Conservation (phyloP, 768 basidiomycete species). For the Paxillus rubicundulus region DNA sequence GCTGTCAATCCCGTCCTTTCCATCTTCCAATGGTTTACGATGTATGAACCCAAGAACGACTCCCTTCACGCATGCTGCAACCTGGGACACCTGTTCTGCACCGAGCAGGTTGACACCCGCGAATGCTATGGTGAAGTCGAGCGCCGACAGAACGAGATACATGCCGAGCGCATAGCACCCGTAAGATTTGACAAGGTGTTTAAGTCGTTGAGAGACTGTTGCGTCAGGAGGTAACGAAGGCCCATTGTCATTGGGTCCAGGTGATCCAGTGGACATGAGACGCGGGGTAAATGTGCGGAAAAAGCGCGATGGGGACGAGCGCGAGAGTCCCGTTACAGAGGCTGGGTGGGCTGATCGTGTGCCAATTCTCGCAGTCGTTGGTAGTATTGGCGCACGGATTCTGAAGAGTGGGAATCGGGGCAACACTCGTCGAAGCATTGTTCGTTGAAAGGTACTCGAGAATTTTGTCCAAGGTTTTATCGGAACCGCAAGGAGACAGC, state of each 20-base stretch:
- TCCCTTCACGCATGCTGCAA: slow-evolving; percentile 58
- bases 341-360: slow-evolving; percentile 28
- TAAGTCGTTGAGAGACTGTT: slow-evolving; percentile 68
- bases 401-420: slow-evolving; percentile 48
- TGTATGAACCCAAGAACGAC: slow-evolving; percentile 43
- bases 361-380: slow-evolving; percentile 42
- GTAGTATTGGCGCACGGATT: slow-evolving; percentile 46
- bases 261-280: slow-evolving; percentile 33
- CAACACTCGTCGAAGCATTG: slow-evolving; percentile 41
- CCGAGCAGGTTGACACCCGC: slow-evolving; percentile 83
- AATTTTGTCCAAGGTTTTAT: not conserved
- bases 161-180: slow-evolving; percentile 96
- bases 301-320: slow-evolving; percentile 39
- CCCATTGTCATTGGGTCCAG: slow-evolving; percentile 8
- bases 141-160: slow-evolving; percentile 65
- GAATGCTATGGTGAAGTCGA: slow-evolving; percentile 88
- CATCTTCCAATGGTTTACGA: slow-evolving; percentile 61
- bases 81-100: slow-evolving; percentile 79
- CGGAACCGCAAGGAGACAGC: not conserved
- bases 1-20: slow-evolving; percentile 59
- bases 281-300: slow-evolving; percentile 51
- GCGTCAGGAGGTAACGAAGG: slow-evolving; percentile 44
- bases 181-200: slow-evolving; percentile 84
- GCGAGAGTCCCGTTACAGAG: slow-evolving; percentile 28
- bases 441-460: slow-evolving; percentile 9